These are phyloP conservation scores for Phyllosticta citrichinensis DNA, from an alignment of 2,329 filamentous ascomycete species.

Conservation along the genomic window DNA sequence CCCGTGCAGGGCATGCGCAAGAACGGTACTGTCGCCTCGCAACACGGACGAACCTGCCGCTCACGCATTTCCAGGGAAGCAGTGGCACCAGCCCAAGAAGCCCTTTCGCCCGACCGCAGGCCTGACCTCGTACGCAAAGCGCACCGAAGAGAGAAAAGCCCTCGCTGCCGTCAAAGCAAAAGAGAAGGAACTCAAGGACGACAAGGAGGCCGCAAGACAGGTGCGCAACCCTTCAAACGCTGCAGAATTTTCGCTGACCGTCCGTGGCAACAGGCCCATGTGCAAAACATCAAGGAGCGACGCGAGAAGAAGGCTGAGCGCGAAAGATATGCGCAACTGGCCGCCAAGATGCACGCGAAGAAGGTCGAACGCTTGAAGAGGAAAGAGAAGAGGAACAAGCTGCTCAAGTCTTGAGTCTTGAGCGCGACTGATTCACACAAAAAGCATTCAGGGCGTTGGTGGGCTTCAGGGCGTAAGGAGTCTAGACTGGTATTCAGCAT, in stretches of 20 bases:
- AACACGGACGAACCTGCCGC: not conserved
- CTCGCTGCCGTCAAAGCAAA: conserved; percentile 75
- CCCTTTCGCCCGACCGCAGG: conserved; percentile 77
- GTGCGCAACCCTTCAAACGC: conserved; percentile 39
- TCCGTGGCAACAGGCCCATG: conserved; percentile 48
- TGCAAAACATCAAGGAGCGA: conserved; percentile 75
- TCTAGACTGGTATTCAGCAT: not conserved
- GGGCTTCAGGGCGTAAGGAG: not conserved
- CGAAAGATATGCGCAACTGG: conserved; percentile 85
- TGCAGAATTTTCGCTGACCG: not conserved
- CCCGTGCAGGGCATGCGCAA: conserved; percentile 57
- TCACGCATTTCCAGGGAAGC: conserved; percentile 58
- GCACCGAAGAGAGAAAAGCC: conserved; percentile 58
- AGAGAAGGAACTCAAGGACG: conserved; percentile 91
- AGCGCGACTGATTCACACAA: conserved; percentile 6
- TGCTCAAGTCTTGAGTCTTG: conserved; percentile 46
- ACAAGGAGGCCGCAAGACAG: conserved; percentile 83
- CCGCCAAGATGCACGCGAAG: conserved; percentile 96
- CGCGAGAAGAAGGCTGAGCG: conserved; percentile 85
- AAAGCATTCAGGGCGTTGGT: not conserved
- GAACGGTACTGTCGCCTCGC: conserved; percentile 53
- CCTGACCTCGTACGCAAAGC: conserved; percentile 68
- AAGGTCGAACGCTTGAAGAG: conserved; percentile 85
- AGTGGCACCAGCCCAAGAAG: conserved; percentile 78
- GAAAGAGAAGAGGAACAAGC: conserved; percentile 92